Evolutionary conservation across 768 basidiomycete species (phyloP).

Genomic region (Leccinum incarnatum): DNA sequence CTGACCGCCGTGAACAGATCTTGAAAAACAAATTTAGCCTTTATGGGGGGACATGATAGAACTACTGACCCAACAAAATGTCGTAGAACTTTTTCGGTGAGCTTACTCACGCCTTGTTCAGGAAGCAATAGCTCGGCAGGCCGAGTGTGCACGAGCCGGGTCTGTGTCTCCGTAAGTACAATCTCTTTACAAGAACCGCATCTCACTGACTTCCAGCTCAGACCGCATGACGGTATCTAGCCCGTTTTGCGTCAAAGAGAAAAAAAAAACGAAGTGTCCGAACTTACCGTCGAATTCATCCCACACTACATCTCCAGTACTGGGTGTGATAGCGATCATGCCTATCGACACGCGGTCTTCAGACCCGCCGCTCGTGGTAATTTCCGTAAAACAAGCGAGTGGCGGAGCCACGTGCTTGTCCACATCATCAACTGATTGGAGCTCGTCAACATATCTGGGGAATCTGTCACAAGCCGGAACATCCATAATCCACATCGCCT

Average conservation of each 20-base stretch:
- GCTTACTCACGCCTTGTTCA: slow-evolving; percentile 52
- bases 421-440: slow-evolving; percentile 64
- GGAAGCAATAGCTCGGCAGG: slow-evolving; percentile 82
- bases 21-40: slow-evolving; percentile 20
- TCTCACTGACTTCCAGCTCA: slow-evolving; percentile 71
- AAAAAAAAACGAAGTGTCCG: not conserved
- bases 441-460: slow-evolving; percentile 74
- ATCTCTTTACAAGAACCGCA: not conserved
- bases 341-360: slow-evolving; percentile 51
- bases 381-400: slow-evolving; percentile 74
- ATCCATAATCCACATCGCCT: slow-evolving; percentile 23
- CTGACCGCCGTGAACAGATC: slow-evolving; percentile 37
- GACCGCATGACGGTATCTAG: slow-evolving; percentile 80
- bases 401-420: slow-evolving; percentile 59
- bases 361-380: slow-evolving; percentile 5
- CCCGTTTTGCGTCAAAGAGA: slow-evolving; percentile 5
- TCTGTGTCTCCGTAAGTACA: slow-evolving; percentile 45
- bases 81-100: slow-evolving; percentile 72
- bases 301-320: slow-evolving; percentile 91
- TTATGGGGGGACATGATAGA: slow-evolving; percentile 2
- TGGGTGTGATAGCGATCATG: slow-evolving; percentile 77
- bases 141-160: slow-evolving; percentile 78
- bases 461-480: slow-evolving; percentile 8
- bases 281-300: slow-evolving; percentile 79
- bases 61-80: slow-evolving; percentile 62